Conservation (phyloP, 345 rosid species). For the Euphorbia tirucalli region DNA sequence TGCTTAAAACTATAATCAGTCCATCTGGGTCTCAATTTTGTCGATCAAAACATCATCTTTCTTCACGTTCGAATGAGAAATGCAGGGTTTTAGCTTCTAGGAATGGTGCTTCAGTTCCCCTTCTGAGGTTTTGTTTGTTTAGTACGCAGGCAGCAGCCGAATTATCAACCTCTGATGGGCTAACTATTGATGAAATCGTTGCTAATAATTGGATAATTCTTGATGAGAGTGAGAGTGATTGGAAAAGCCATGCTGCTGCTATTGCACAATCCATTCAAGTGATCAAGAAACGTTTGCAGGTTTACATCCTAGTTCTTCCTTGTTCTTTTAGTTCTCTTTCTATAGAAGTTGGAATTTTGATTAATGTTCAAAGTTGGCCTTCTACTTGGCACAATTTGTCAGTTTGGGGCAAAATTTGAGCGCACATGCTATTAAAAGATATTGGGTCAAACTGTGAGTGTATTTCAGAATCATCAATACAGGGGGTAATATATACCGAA, state of each 20-base stretch:
- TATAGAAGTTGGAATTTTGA: too few relatives aligned
- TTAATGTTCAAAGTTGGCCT: too few relatives aligned
- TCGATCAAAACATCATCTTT: conserved; percentile 8
- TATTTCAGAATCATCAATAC: too few relatives aligned
- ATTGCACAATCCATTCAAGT: conserved; percentile 84
- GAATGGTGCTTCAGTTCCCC: conserved; percentile 8
- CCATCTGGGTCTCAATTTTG: conserved; percentile 8
- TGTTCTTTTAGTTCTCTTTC: too few relatives aligned
- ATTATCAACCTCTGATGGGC: conserved; percentile 70
- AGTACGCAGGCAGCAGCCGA: conserved; percentile 51
- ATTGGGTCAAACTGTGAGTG: too few relatives aligned
- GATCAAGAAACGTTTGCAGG: conserved; percentile 92
- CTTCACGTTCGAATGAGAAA: conserved; percentile 17
- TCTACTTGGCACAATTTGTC: too few relatives aligned
- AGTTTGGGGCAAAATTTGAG: too few relatives aligned
- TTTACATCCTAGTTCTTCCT: conserved; percentile 13
- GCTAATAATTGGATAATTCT: conserved; percentile 73
- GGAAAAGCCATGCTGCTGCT: conserved; percentile 96
- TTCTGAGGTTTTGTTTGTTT: conserved; percentile 26
- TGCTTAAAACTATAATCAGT: conserved; percentile 17
- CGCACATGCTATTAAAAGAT: too few relatives aligned
- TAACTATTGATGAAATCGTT: conserved; percentile 71
- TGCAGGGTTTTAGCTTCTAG: conserved; percentile 20
- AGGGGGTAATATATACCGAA: too few relatives aligned
- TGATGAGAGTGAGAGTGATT: conserved; percentile 74